Percentiles rank a stretch among this genome's conserved stretches.
phyloP scores from a whole-genome alignment of 495 filamentous ascomycete genomes.

The Sporormia fimetaria region DNA sequence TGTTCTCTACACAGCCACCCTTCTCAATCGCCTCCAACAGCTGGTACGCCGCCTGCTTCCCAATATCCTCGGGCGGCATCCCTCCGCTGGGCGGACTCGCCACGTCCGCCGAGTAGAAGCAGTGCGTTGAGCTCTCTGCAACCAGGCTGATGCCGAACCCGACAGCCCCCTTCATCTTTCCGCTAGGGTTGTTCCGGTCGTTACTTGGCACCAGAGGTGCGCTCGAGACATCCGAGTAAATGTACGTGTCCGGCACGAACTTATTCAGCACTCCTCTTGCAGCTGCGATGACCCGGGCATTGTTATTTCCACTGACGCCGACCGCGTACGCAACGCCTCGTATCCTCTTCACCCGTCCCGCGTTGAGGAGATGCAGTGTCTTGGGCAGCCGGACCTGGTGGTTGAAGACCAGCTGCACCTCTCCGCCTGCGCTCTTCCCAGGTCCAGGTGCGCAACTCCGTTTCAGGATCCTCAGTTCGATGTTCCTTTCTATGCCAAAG shows the following conservation, averaged over 20 bases:
- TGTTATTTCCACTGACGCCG: slow-evolving; percentile 81
- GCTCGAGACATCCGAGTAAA: slow-evolving; percentile 60
- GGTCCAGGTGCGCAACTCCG: slow-evolving; percentile 62
- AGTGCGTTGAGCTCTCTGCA: slow-evolving; percentile 78
- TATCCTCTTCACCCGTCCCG: slow-evolving; percentile 77
- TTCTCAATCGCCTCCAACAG: slow-evolving; percentile 69
- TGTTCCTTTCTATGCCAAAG: slow-evolving; percentile 77
- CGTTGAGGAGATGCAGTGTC: slow-evolving; percentile 78
- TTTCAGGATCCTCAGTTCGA: slow-evolving; percentile 74
- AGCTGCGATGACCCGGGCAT: slow-evolving; percentile 86
- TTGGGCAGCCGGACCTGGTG: slow-evolving; percentile 87
- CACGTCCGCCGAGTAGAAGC: slow-evolving; percentile 77
- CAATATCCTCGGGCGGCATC: slow-evolving; percentile 77
- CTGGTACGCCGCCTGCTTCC: slow-evolving; percentile 76
- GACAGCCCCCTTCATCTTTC: slow-evolving; percentile 61
- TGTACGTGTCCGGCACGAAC: slow-evolving; percentile 75
- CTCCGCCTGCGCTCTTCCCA: slow-evolving; percentile 71
- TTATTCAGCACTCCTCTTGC: slow-evolving; percentile 80
- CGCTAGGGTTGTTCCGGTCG: slow-evolving; percentile 47
- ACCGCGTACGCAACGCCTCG: slow-evolving; percentile 87
- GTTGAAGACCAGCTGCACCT: slow-evolving; percentile 84
- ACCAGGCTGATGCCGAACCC: slow-evolving; percentile 86
- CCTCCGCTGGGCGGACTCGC: slow-evolving; percentile 72
- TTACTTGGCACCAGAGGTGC: slow-evolving; percentile 59
- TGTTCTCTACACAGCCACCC: slow-evolving; percentile 68